Base-by-base conservation (phyloP, 1,139 yeast species). In the Geotrichum aggregatum region DNA sequence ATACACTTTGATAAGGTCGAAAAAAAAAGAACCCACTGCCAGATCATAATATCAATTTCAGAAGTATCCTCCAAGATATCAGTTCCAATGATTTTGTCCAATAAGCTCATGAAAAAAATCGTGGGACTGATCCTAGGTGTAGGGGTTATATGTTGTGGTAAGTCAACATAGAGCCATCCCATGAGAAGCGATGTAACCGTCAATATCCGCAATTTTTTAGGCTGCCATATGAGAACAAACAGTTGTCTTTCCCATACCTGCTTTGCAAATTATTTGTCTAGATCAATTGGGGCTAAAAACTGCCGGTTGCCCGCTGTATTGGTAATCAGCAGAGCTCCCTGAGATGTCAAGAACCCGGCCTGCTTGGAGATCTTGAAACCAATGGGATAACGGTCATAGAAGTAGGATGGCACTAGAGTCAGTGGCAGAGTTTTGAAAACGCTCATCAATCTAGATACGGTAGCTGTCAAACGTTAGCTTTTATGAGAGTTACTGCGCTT, bases 101-200 rank as follows among this genome's bases (percentile, higher is more conserved):
- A 55, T 10, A 59, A 28, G 34, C 47, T 45, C 39, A 82, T 72
- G 28, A 81, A 58, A 61, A 82, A 80, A 63, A 82, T 82, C 14
- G 95, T 84, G 55, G 87, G 74, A 59, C 92, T 84, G 55, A 82
- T 76, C 30, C 96, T 96, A 0, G 97, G 97, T 2, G 97, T 91
- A 48, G 97, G 97, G 42, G 91, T 80, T 52, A 88, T 74, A 61
- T 76, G 78, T 65, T 87, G 96, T 0, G 98, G 98, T 66, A 91
- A 76, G 70, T 91, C 98, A 2, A 95, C 82, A 68, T 89, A 92
- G 58, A 92, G 76, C 98, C 98, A 91, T 16, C 71, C 71, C n/a
- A 77, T 50, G 63, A 89, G 72, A 7, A 76, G 57, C 0, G 77
- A 52, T 18, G 78, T 56, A 49, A 82, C 73, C 1, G 75, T 59